Percentiles rank a stretch among this genome's conserved stretches.
Conservation (phyloP, 179 eudicot genomes). For the Spergularia azorica region DNA sequence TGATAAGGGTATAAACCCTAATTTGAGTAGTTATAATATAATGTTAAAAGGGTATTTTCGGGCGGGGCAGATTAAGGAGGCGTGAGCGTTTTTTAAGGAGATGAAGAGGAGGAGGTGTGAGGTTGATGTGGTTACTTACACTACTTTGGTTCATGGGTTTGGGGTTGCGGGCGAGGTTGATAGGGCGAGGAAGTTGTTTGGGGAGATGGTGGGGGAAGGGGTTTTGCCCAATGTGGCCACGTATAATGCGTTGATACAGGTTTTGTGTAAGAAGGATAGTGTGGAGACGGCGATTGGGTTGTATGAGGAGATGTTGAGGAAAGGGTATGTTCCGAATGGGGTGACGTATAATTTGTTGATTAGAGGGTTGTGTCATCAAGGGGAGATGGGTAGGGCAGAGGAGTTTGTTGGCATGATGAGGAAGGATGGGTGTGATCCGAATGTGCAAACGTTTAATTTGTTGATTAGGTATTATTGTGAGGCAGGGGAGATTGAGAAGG, state of each 20-base stretch:
- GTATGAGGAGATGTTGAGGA: conserved; percentile 75
- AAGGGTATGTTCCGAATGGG: conserved; percentile 76
- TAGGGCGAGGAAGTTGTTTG: conserved; percentile 64
- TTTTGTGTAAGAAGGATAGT: conserved; percentile 83
- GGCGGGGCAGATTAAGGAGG: conserved; percentile 57
- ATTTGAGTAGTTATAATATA: conserved; percentile 62
- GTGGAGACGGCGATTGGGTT: conserved; percentile 60
- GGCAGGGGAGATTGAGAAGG: conserved; percentile 82
- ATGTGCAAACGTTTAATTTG: conserved; percentile 79
- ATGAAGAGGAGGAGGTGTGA: conserved; percentile 71
- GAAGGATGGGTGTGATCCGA: conserved; percentile 72
- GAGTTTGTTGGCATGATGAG: conserved; percentile 70
- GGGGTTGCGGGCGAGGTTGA: conserved; percentile 83
- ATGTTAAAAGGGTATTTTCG: conserved; percentile 79
- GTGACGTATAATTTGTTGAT: conserved; percentile 73
- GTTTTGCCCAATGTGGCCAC: conserved; percentile 82
- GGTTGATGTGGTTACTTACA: conserved; percentile 85
- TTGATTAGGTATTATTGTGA: conserved; percentile 80
- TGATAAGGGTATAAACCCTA: conserved; percentile 65
- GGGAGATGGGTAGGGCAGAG: conserved; percentile 67
- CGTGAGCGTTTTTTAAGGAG: conserved; percentile 83
- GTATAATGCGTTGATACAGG: conserved; percentile 88
- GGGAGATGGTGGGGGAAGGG: conserved; percentile 74
- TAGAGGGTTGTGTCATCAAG: conserved; percentile 77
- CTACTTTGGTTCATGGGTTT: conserved; percentile 86